phyloP scores from a whole-genome alignment of 1,284 basidiomycete species.

The Cutaneotrichosporon arboriforme region DNA sequence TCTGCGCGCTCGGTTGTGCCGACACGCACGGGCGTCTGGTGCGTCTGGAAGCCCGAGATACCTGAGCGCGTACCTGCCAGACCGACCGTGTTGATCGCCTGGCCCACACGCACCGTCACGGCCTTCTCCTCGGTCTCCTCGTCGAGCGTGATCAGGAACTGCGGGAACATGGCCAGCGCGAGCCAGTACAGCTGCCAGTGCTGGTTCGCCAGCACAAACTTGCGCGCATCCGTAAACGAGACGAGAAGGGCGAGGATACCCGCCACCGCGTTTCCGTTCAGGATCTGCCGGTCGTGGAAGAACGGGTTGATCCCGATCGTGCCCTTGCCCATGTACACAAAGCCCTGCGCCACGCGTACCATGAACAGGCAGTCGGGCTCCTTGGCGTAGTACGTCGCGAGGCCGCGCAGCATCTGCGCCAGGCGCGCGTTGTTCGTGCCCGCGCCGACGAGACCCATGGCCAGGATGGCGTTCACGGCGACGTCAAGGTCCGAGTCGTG shows the following conservation, averaged over 20 bases:
- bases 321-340: constrained; percentile 99
- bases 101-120: constrained; percentile 91
- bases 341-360: constrained; percentile 91
- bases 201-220: constrained; percentile 85
- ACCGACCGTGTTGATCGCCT: constrained; percentile 55
- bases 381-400: constrained; percentile 96
- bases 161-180: constrained; percentile 91
- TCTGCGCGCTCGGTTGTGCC: constrained; percentile 92
- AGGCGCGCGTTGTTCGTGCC: constrained; percentile 97
- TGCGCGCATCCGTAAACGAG: constrained; percentile 89
- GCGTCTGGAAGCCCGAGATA: constrained; percentile 73
- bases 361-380: constrained; percentile 96
- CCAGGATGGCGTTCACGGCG: constrained; percentile 94
- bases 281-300: constrained; percentile 85
- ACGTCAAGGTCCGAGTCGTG: constrained; percentile 97
- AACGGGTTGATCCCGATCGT: constrained; percentile 97
- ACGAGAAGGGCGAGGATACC: constrained; percentile 82
- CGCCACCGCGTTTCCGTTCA: constrained; percentile 85
- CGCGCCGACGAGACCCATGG: constrained; percentile 97
- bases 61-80: constrained; percentile 45
- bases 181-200: constrained; percentile 99
- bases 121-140: constrained; percentile 79
- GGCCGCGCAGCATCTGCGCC: constrained; percentile 92
- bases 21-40: constrained; percentile 89
- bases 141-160: constrained; percentile 95